Percentiles rank a stretch among this genome's conserved stretches.
phyloP scores from a whole-genome alignment of 495 filamentous ascomycete species.

The Jackrogersella minutella region DNA sequence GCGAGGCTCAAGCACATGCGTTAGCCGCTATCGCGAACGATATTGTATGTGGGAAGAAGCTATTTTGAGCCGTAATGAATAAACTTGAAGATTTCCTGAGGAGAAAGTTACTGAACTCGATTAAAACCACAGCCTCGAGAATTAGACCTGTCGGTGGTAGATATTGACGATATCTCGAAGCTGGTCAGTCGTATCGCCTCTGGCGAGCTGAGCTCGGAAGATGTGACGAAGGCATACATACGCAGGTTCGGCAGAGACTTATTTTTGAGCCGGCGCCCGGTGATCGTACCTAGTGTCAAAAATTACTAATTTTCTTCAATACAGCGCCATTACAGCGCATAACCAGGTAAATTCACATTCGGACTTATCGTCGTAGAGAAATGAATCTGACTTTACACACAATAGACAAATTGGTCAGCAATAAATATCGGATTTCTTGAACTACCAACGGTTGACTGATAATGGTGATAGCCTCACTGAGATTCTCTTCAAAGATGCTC shows the following conservation, averaged over 20 bases:
- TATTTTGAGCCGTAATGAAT: neutral
- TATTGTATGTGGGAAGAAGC: slow-evolving; percentile 10
- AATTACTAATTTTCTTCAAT: slow-evolving; percentile 9
- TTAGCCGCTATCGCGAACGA: slow-evolving; percentile 18
- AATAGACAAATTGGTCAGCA: slow-evolving; percentile 54
- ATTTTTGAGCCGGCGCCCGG: slow-evolving; percentile 10
- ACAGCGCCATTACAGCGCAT: slow-evolving; percentile 28
- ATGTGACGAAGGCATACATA: slow-evolving; percentile 57
- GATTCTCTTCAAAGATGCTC: slow-evolving; percentile 64
- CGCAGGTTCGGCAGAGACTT: slow-evolving; percentile 49
- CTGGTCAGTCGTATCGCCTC: slow-evolving; percentile 48
- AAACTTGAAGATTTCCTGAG: neutral
- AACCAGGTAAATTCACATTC: slow-evolving; percentile 37
- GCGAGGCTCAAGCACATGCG: slow-evolving; percentile 23
- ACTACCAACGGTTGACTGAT: neutral
- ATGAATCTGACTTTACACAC: neutral
- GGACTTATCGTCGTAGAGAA: slow-evolving; percentile 4
- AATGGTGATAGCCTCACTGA: slow-evolving; percentile 66
- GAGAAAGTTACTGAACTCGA: slow-evolving; percentile 25
- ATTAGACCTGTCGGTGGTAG: slow-evolving; percentile 47
- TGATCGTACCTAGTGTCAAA: neutral
- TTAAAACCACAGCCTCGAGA: slow-evolving; percentile 15
- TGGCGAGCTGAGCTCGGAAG: slow-evolving; percentile 54
- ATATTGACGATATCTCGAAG: slow-evolving; percentile 49
- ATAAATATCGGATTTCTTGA: slow-evolving; percentile 10